Evolutionary conservation across 2,329 filamentous ascomycete species (phyloP).

Genomic region (Gnomoniopsis smithogilvyi): DNA sequence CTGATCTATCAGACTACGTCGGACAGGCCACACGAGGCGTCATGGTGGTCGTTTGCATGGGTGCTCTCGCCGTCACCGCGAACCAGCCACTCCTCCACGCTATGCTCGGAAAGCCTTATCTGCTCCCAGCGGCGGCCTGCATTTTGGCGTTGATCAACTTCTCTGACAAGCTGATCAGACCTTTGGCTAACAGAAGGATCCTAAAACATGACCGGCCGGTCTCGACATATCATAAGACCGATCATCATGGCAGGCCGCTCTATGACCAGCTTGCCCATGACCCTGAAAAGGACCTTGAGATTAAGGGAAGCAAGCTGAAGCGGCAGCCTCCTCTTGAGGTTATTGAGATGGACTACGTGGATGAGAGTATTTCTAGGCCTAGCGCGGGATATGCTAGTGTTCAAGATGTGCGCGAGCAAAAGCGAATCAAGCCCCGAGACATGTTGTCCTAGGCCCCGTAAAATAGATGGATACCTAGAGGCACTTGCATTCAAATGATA

Average conservation of each 20-base stretch:
- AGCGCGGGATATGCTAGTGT: neutral
- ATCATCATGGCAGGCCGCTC: neutral
- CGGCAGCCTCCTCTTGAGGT: neutral
- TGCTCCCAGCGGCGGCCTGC: neutral
- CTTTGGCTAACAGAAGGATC: neutral
- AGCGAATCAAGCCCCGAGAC: too few relatives aligned
- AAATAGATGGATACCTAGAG: too few relatives aligned
- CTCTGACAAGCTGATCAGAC: neutral
- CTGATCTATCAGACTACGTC: neutral
- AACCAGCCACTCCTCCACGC: neutral
- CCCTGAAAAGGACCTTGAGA: neutral
- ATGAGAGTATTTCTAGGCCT: neutral
- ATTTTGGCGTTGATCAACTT: neutral
- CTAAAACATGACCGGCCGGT: neutral
- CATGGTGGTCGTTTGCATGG: neutral
- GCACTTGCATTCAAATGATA: too few relatives aligned
- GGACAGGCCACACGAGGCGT: neutral
- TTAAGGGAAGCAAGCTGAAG: neutral
- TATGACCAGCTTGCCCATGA: neutral
- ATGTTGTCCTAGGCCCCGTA: too few relatives aligned
- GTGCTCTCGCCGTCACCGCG: neutral
- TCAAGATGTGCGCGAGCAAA: neutral
- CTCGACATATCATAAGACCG: neutral
- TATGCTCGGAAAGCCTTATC: neutral
- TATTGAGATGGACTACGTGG: neutral